Base-by-base conservation (phyloP, 495 filamentous ascomycete genomes). In the Penicillium diatomitis region DNA sequence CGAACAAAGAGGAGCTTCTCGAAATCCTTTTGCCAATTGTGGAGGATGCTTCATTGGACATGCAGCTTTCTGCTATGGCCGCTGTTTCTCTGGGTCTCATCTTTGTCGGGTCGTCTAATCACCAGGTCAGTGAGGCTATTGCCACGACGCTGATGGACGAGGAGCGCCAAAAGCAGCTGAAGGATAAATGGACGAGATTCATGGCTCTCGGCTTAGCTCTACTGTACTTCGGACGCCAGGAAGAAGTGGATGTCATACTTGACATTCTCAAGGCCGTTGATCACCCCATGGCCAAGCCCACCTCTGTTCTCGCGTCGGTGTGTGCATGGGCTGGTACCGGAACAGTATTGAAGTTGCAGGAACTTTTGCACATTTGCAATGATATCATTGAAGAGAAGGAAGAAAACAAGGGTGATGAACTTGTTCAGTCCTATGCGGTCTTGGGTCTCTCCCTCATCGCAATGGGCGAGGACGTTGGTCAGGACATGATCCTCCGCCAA, bases 311-410 rank as follows among this genome's bases (percentile, higher is more conserved):
- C 41, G 88, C 88, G 11, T 90, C 94, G 49, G 92, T 96, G 40
- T 97, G 94, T 58, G 91, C 92, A 30, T 99, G 90, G 87, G 94
- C 92, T 33, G 92, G 92, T 37, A 97, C 92, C 34, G 92, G 94
- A 34, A 91, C 91, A 5, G 92, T 99, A 20, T 74, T 97, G 46
- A 97, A 96, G 75, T 76, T 96, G 50, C 92, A 99, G 66, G 90
- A 96, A 60, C 78, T 99, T 40, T 79, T 99, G 27, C 89, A 96
- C 64, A 88, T 96, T 59, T 97, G 94, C 74, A 96, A 96, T 60
- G 90, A 97, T 61, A 87, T 96, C 55, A 88, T 96, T 52, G 94
- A 97, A 55, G 89, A 94, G 32, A 85, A 84, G 38, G 89, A 94
- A 46, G 89, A 86, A 58, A 87, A 92, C 75, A 91, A 94, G 68